Percentiles rank a stretch among this genome's conserved stretches.
These are phyloP conservation scores for Pyricularia grisea DNA, from an alignment of 2,329 filamentous ascomycete species.

Conservation along the genomic window DNA sequence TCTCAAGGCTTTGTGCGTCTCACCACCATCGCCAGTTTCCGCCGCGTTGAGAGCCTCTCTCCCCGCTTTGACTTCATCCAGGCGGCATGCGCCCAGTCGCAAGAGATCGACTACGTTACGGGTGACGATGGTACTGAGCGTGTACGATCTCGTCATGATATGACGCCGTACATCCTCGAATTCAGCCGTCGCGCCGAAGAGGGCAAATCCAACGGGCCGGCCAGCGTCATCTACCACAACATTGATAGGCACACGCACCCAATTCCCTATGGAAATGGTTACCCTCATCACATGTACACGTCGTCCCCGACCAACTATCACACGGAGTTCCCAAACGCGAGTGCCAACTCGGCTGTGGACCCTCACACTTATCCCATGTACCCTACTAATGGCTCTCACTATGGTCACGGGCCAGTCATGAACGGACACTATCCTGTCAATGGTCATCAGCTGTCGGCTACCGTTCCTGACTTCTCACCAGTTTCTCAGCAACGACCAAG, in stretches of 20 bases:
- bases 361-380: constrained; percentile 5
- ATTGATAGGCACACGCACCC: constrained; percentile 13
- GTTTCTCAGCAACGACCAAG: constrained; percentile 9
- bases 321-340: constrained; percentile 11
- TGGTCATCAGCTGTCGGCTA: constrained; percentile 46
- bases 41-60: constrained; percentile 66
- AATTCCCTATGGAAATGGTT: constrained; percentile 17
- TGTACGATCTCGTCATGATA: constrained; percentile 64
- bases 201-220: constrained; percentile 63
- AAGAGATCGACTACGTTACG: constrained; percentile 62
- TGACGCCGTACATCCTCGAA: constrained; percentile 71
- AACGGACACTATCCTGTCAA: constrained; percentile 26
- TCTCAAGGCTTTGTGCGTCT: constrained; percentile 85
- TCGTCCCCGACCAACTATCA: constrained; percentile 3
- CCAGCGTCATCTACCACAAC: constrained; percentile 22
- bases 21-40: constrained; percentile 73
- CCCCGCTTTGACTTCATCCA: constrained; percentile 66
- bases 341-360: constrained; percentile 18
- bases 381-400: constrained; percentile 1
- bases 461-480: constrained; percentile 53
- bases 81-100: constrained; percentile 63
- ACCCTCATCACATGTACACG: constrained; percentile 9
- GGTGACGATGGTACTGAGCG: constrained; percentile 73
- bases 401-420: constrained; percentile 16
- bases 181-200: constrained; percentile 61